Base-by-base conservation (phyloP, 768 basidiomycete genomes). In the Kwoniella sp. region DNA sequence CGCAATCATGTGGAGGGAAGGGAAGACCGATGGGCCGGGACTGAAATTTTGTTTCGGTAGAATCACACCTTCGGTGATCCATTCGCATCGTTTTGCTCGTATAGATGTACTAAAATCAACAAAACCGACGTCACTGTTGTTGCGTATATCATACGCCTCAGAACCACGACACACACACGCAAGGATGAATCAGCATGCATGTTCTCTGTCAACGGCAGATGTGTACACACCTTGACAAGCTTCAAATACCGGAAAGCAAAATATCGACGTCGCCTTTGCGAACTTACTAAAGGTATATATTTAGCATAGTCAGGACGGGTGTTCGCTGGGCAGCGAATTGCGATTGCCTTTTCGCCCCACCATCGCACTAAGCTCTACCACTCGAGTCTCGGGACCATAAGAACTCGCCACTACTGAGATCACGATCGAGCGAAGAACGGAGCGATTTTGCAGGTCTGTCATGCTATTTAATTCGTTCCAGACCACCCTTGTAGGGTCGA, bases 391-490 rank as follows among this genome's bases (percentile, higher is more conserved):
- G n/a, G n/a, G n/a, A n/a, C n/a, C n/a, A n/a, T n/a, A n/a, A n/a
- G n/a, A n/a, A n/a, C n/a, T n/a, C n/a, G n/a, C n/a, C n/a, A n/a
- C n/a, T n/a, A n/a, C n/a, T n/a, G n/a, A 37, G 41, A 8, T 45
- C 11, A 45, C 20, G 11, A 7, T 45, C 20, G 17, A 20, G 41
- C 4, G 41, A 45, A 11, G 11, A 3, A 17, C 2, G 17, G 29
- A 55, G 22, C 53, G 5, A 4, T 2, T 30, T 34, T 22, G 53
- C 8, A 3, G 2, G 26, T 3, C 8, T 22, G n/a, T 22, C 20
- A 60, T 63, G 61, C 64, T 51, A 25, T 65, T 54, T 58, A 58
- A 65, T 25, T 56, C 64, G 0, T 65, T 65, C 38, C 64, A 65
- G 29, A 65, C 57, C 15, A 65, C 64, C 1, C 25, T 55, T 22